These are phyloP conservation scores for Cytidiella melzeri DNA, from an alignment of 768 basidiomycete genomes.

Conservation along the genomic window DNA sequence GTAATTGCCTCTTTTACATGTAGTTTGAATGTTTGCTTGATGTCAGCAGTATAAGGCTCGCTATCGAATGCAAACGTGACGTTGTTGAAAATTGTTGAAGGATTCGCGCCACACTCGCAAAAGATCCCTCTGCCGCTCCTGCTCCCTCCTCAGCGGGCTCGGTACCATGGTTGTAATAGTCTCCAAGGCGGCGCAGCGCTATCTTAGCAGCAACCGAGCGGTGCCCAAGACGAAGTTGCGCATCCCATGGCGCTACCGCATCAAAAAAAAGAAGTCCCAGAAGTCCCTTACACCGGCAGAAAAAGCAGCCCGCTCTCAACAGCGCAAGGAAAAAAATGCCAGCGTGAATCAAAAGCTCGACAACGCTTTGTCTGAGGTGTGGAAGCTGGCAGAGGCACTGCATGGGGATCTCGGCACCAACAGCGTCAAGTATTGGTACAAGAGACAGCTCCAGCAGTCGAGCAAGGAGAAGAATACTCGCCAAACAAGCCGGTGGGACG, in stretches of 20 bases:
- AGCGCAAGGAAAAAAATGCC: neutral
- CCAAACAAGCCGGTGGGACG: neutral
- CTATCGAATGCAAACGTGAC: neutral
- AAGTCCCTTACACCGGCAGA: neutral
- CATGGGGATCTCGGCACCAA: neutral
- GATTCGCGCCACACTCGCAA: neutral
- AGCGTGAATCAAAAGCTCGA: neutral
- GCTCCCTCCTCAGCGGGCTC: neutral
- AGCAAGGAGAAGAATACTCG: neutral
- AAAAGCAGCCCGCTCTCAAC: neutral
- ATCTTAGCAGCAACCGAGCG: neutral
- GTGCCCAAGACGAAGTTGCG: neutral
- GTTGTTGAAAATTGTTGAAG: neutral
- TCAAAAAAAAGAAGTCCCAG: neutral
- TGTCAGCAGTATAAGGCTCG: neutral
- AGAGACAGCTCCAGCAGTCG: neutral
- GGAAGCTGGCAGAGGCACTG: neutral
- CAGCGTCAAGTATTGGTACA: neutral
- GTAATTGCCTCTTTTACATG: neutral
- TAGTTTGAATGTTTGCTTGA: neutral
- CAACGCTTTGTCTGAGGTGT: neutral
- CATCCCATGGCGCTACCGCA: neutral
- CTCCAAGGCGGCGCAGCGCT: neutral
- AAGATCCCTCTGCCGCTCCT: neutral
- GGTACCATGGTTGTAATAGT: neutral